Base-by-base conservation (phyloP, 1,284 basidiomycete genomes). In the Phylloboletellus chloephorus region DNA sequence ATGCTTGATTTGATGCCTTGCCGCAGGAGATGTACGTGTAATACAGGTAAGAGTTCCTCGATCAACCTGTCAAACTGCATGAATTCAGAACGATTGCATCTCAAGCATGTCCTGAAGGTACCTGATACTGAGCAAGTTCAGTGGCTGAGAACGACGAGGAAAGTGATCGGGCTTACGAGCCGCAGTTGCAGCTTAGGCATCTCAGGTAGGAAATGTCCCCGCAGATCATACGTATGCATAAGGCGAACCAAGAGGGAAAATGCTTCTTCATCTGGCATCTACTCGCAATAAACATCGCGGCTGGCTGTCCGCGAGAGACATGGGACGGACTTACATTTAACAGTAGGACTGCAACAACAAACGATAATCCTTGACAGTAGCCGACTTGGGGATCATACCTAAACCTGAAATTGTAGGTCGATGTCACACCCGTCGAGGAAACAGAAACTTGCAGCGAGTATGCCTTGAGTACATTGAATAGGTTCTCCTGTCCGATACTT, bases 181-280 rank as follows among this genome's bases (percentile, higher is more conserved):
- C 95, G 86, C 31, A 95, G 69, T 61, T 98, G 96, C 4, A 98
- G 65, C 45, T 92, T 93, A 0, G 95, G 95, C 95, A 98, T 98
- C 55, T 98, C 94, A 5, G 95, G 94, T 11, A 96, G 73, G 66
- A 93, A 98, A 65, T 98, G 95, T 0, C 93, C 92, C 35, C 95
- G 81, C 3, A 98, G 72, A 60, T 95, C 94, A 62, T 98, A 98
- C 4, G 90, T 87, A 51, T 96, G 77, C 95, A 98, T 98, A n/a
- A 98, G 66, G 41, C 95, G 74, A n/a, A 97, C 92, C 12, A 98
- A 76, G 4, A 98, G 79, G 52, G 85, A 93, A 62, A 98, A 98
- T 0, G 95, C 95, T 65, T 98, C 95, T 67, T 97, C 93, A 51
- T 97, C 93, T 12, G 93, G 93, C 94, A 97, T 96, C 92, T 96